Conservation (phyloP, 768 basidiomycete species). For the Mycena floridula region DNA sequence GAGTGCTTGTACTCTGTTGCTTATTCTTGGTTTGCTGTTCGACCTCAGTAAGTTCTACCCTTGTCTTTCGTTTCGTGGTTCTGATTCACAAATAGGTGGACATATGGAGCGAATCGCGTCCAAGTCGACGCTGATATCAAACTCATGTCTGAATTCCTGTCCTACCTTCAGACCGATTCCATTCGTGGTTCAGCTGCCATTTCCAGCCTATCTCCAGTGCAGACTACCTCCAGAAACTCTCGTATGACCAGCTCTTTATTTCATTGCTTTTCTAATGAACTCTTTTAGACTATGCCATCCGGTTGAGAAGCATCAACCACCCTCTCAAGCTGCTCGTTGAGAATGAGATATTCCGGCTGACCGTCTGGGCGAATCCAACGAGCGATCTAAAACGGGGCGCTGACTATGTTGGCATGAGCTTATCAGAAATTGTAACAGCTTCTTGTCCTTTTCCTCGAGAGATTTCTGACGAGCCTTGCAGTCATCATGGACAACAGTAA, state of each 20-base stretch:
- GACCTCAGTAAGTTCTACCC: constrained; percentile 69
- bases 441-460: neutral
- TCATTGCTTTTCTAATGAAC: constrained; percentile 1
- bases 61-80: constrained; percentile 1
- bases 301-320: constrained; percentile 61
- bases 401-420: constrained; percentile 49
- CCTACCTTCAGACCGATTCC: constrained; percentile 68
- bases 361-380: constrained; percentile 86
- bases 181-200: constrained; percentile 52
- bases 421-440: constrained; percentile 19
- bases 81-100: constrained; percentile 60
- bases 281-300: constrained; percentile 45
- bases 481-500: constrained; percentile 60
- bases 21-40: constrained; percentile 88
- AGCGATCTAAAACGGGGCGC: constrained; percentile 67
- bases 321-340: constrained; percentile 83
- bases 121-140: constrained; percentile 88
- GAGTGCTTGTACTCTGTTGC: constrained; percentile 74
- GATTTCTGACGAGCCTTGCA: constrained; percentile 20
- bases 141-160: constrained; percentile 78
- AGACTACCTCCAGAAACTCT: constrained; percentile 21
- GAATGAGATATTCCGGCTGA: constrained; percentile 81
- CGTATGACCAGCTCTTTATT: constrained; percentile 16
- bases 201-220: constrained; percentile 56
- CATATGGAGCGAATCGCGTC: constrained; percentile 89